These are phyloP conservation scores for Pseudogymnoascus sp. DNA, from an alignment of 2,329 filamentous ascomycete genomes.

Conservation along the genomic window DNA sequence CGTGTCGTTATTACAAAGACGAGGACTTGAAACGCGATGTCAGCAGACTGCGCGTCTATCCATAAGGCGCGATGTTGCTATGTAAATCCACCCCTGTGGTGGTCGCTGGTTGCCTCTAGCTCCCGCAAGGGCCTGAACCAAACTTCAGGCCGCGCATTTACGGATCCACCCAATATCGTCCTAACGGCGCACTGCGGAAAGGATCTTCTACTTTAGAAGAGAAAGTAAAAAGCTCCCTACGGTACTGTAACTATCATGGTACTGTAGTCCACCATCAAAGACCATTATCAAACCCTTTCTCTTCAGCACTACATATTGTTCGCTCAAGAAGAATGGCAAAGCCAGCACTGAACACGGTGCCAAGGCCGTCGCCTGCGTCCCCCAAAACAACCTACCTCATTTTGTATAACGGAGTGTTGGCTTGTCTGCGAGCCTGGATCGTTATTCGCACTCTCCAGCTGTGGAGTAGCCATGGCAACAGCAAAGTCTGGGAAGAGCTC, in stretches of 20 bases:
- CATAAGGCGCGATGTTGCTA: not conserved
- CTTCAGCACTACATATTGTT: too few relatives aligned
- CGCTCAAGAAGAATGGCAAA: not conserved
- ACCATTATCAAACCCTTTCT: too few relatives aligned
- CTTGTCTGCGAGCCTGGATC: conserved; percentile 70
- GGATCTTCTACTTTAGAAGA: too few relatives aligned
- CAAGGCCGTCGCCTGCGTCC: conserved; percentile 15
- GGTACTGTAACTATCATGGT: too few relatives aligned
- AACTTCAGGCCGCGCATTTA: too few relatives aligned
- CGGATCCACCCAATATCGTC: too few relatives aligned
- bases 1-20: not conserved
- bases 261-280: too few relatives aligned
- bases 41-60: not conserved
- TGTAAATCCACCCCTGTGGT: not conserved
- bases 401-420: conserved; percentile 75
- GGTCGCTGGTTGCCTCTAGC: not conserved
- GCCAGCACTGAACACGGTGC: not conserved
- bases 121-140: too few relatives aligned
- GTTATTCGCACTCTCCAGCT: conserved; percentile 58
- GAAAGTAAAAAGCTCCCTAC: too few relatives aligned
- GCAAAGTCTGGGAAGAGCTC: conserved; percentile 52
- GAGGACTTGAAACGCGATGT: not conserved
- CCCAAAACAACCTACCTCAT: conserved; percentile 65
- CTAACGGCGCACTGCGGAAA: too few relatives aligned
- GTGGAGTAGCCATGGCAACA: conserved; percentile 46